phyloP scores from a whole-genome alignment of 2,329 filamentous ascomycete genomes.

The Penicillium nordicum region DNA sequence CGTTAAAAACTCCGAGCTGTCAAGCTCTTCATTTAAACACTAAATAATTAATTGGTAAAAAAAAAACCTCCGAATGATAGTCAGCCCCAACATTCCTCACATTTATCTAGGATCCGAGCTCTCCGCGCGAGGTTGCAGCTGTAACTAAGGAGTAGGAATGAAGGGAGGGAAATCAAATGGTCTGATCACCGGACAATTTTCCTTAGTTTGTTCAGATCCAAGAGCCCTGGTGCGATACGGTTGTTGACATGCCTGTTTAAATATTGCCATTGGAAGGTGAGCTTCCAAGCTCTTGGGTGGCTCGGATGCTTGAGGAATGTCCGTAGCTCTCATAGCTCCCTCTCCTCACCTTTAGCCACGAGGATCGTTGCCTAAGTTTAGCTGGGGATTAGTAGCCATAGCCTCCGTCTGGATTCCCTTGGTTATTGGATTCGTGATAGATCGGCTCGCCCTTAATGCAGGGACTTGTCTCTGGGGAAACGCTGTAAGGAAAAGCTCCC shows the following conservation, averaged over 20 bases:
- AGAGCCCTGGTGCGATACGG: not conserved
- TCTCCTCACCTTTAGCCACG: conserved; percentile 4
- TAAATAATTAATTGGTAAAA: conserved; percentile 4
- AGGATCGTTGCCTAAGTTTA: conserved; percentile 5
- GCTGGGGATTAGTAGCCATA: not conserved
- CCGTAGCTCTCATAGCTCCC: conserved; percentile 9
- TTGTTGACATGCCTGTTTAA: conserved; percentile 7
- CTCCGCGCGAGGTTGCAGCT: conserved; percentile 8
- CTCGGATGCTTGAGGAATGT: conserved; percentile 4
- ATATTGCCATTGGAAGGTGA: conserved; percentile 4
- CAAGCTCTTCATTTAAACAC: conserved; percentile 10
- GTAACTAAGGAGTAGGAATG: conserved; percentile 11
- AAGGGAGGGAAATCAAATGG: conserved; percentile 10
- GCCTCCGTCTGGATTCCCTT: conserved; percentile 6
- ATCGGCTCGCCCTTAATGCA: not conserved
- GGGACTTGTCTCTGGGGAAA: conserved; percentile 9
- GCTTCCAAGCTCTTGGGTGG: not conserved
- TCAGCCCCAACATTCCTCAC: conserved; percentile 5
- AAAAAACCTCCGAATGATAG: conserved; percentile 7
- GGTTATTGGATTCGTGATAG: conserved; percentile 3
- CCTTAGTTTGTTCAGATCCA: not conserved
- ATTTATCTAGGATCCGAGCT: conserved; percentile 1
- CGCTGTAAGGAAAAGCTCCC: not conserved
- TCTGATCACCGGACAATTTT: conserved; percentile 10
- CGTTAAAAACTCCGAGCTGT: not conserved